These are phyloP conservation scores for Holtermannia corniformis DNA, from an alignment of 768 basidiomycete genomes.

Conservation along the genomic window DNA sequence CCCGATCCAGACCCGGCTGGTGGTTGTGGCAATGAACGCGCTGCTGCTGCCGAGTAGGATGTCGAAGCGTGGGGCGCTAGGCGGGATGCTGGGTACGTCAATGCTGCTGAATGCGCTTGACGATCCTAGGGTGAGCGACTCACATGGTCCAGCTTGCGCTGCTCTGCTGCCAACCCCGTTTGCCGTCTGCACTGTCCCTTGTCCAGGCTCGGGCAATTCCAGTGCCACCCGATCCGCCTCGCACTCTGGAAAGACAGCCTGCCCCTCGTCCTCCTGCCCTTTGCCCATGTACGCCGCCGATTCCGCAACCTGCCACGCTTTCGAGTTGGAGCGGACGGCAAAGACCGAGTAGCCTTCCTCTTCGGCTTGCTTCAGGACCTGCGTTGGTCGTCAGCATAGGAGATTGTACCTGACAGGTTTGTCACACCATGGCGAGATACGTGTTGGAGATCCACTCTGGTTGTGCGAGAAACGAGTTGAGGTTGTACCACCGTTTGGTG, in stretches of 20 bases:
- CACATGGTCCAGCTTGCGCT: not conserved
- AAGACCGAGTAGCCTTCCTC: conserved; percentile 54
- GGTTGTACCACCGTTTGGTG: conserved; percentile 67
- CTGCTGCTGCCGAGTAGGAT: not conserved
- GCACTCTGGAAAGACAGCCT: conserved; percentile 64
- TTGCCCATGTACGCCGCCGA: conserved; percentile 10
- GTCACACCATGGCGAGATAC: conserved; percentile 77
- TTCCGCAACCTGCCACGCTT: conserved; percentile 6
- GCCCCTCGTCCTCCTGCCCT: conserved; percentile 51
- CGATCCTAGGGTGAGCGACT: no score
- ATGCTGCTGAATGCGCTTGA: no score
- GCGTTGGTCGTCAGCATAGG: no score
- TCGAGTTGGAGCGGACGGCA: conserved; percentile 10
- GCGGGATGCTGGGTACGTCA: no score
- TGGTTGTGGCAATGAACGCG: not conserved
- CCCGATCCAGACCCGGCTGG: not conserved
- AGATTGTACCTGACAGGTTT: no score
- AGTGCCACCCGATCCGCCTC: conserved; percentile 52
- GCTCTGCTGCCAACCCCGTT: no score
- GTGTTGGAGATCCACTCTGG: conserved; percentile 78
- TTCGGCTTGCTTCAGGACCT: conserved; percentile 78
- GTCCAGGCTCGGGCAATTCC: conserved; percentile 65
- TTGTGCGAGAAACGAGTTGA: conserved; percentile 60
- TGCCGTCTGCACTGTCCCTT: conserved; percentile 31
- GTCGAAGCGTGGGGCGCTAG: not conserved